Evolutionary conservation across 306 rosid species (phyloP), one percentile per base, ranked within the genome.

Genomic region (Rubus idaeus): DNA sequence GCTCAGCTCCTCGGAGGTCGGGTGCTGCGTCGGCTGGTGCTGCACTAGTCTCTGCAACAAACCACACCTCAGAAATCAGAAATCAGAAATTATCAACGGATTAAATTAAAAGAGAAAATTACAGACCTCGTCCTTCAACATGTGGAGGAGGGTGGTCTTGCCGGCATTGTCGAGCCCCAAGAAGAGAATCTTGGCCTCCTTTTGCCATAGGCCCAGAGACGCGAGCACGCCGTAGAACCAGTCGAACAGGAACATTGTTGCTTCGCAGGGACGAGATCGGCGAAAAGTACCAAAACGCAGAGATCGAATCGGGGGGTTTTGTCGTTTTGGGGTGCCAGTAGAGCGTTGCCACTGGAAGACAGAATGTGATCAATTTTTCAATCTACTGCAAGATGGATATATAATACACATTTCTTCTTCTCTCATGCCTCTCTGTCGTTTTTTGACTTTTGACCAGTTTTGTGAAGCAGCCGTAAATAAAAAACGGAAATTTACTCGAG

Each of bases 131-230:
- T 94, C 98, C 80, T 94, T 94, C 83, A 94, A 88, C 98, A 94
- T 94, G 80, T 94, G 98, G 56, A 94, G 97, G 78, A 94, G 88
- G 51, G 98, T 94, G 81, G 98, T 94, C 81, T 94, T 94, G 26
- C 98, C 97, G 35, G 98, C 97, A 81, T 94, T 94, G 57, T 94
- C 96, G 61, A 94, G 98, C 13, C 98, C 98, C 51, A 94, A 75
- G 82, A 94, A 94, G 41, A 94, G 86, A 85, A 94, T 94, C 90
- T 94, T 94, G 60, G 98, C 98, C 89, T 94, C 98, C 75, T 94
- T 94, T 68, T 94, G 98, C 97, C 98, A 94, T 8, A 94, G 78
- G 0, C 98, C 98, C 5, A 94, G 91, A 45, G 98, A 94, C 3
- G 98, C 97, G 70, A 94, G 87, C 64, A 94, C 80, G 20, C 97